phyloP scores from a whole-genome alignment of 306 rosid species.

The Pachyrhizus erosus region DNA sequence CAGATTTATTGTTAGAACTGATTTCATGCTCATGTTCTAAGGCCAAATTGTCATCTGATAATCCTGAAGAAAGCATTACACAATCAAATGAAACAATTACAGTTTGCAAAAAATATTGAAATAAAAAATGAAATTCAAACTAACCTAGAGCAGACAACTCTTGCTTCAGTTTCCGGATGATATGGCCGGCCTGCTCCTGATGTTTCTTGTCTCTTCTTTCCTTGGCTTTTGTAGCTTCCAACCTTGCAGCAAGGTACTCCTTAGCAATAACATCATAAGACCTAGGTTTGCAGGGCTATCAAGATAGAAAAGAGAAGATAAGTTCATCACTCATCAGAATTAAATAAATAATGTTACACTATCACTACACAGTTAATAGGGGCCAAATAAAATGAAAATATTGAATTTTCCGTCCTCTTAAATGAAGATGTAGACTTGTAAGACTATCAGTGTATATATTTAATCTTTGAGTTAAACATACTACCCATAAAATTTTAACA shows the following conservation, averaged over 20 bases:
- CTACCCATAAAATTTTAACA: background rate
- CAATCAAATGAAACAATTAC: constrained; percentile 31
- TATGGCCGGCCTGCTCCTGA: constrained; percentile 76
- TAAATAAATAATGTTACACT: background rate
- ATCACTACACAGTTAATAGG: constrained; percentile 15
- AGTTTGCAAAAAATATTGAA: constrained; percentile 39
- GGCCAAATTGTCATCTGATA: constrained; percentile 70
- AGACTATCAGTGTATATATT: background rate
- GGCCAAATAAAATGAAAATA: constrained; percentile 24
- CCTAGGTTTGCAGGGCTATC: constrained; percentile 67
- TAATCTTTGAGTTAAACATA: background rate
- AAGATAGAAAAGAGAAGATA: constrained; percentile 38
- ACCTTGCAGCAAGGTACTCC: constrained; percentile 83
- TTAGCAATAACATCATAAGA: constrained; percentile 78
- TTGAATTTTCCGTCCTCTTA: background rate
- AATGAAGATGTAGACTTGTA: background rate
- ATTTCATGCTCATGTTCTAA: constrained; percentile 69
- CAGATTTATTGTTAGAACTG: constrained; percentile 51
- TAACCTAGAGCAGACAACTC: constrained; percentile 81
- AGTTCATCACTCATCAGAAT: constrained; percentile 24
- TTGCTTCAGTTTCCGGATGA: constrained; percentile 80
- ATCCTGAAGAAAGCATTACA: constrained; percentile 61
- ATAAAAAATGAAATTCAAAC: constrained; percentile 35
- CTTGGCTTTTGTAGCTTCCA: constrained; percentile 84
- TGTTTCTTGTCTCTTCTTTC: constrained; percentile 69